Evolutionary conservation across 306 rosid genomes (phyloP).

Genomic region (Vigna hirtella): DNA sequence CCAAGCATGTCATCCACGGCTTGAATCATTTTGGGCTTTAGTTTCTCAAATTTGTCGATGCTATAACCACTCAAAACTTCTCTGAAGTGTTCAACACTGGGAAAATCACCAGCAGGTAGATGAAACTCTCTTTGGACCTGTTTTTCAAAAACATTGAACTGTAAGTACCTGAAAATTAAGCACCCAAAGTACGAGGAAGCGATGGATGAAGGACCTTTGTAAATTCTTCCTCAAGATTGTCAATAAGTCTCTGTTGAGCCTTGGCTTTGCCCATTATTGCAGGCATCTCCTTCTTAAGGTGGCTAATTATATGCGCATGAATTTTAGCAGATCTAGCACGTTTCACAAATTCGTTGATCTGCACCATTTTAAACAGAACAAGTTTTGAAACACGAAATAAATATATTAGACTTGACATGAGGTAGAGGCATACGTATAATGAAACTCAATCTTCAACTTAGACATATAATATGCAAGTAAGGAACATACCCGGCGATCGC

Average conservation of each 20-base stretch:
- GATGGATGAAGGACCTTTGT: slow-evolving; percentile 63
- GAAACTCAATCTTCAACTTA: slow-evolving; percentile 13
- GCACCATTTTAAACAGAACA: slow-evolving; percentile 33
- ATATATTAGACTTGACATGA: not conserved
- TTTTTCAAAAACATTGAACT: slow-evolving; percentile 8
- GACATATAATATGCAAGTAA: slow-evolving; percentile 8
- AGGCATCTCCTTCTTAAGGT: slow-evolving; percentile 95
- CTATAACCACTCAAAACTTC: slow-evolving; percentile 69
- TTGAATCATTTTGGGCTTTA: slow-evolving; percentile 91
- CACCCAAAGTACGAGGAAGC: not conserved
- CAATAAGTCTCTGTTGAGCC: slow-evolving; percentile 77
- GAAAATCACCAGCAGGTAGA: slow-evolving; percentile 90
- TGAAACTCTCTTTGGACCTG: slow-evolving; percentile 91
- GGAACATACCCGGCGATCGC: slow-evolving; percentile 78
- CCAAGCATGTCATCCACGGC: slow-evolving; percentile 94
- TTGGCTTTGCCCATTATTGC: slow-evolving; percentile 91
- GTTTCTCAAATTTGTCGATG: slow-evolving; percentile 86
- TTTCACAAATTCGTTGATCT: slow-evolving; percentile 97
- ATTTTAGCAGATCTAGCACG: slow-evolving; percentile 97
- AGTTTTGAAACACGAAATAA: slow-evolving; percentile 1
- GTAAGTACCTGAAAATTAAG: slow-evolving; percentile 16
- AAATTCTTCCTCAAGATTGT: slow-evolving; percentile 81
- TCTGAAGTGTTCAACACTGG: slow-evolving; percentile 72
- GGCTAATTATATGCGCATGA: slow-evolving; percentile 90
- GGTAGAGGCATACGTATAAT: not conserved